Evolutionary conservation across 805 yeast species (phyloP).

Genomic region (Metschnikowia baotianmanensis): DNA sequence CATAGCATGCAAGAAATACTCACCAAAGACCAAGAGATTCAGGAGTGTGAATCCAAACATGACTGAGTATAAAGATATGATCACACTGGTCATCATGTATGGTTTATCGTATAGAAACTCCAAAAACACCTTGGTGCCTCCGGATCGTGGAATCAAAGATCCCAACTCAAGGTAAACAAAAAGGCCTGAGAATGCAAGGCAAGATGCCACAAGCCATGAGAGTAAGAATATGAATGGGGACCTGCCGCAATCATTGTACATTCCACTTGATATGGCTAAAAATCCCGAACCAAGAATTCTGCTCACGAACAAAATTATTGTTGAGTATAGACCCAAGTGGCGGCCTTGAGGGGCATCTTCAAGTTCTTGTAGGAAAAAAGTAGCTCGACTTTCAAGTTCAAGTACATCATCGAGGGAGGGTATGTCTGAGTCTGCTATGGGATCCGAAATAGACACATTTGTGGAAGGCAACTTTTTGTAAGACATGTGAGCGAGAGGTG

Average conservation of each 20-base stretch:
- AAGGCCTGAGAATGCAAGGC: slow-evolving; percentile 64
- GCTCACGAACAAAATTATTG: slow-evolving; percentile 60
- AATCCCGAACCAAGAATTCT: slow-evolving; percentile 78
- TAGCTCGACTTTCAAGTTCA: slow-evolving; percentile 1
- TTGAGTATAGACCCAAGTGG: slow-evolving; percentile 67
- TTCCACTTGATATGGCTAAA: slow-evolving; percentile 67
- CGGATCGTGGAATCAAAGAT: slow-evolving; percentile 66
- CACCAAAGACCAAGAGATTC: slow-evolving; percentile 60
- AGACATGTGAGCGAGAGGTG: too few species aligned
- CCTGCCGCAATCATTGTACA: slow-evolving; percentile 67
- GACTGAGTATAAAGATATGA: slow-evolving; percentile 48
- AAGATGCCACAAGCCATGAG: slow-evolving; percentile 63
- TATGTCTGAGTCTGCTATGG: slow-evolving; percentile 10
- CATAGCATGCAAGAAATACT: slow-evolving; percentile 49
- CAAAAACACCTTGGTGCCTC: slow-evolving; percentile 72
- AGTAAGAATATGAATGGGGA: slow-evolving; percentile 57
- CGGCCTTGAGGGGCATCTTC: slow-evolving; percentile 72
- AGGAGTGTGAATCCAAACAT: slow-evolving; percentile 55
- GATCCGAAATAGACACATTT: slow-evolving; percentile 2
- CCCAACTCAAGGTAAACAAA: slow-evolving; percentile 70
- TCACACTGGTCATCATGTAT: slow-evolving; percentile 49
- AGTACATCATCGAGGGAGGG: slow-evolving; percentile 5
- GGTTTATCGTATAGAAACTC: slow-evolving; percentile 68
- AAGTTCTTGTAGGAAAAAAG: slow-evolving; percentile 26
- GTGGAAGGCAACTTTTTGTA: slow-evolving; percentile 11